A percentile compares a stretch with the other conserved stretches of the same genome.
These are phyloP conservation scores for Candida insectalens DNA, from an alignment of 805 yeast genomes.

Conservation along the genomic window DNA sequence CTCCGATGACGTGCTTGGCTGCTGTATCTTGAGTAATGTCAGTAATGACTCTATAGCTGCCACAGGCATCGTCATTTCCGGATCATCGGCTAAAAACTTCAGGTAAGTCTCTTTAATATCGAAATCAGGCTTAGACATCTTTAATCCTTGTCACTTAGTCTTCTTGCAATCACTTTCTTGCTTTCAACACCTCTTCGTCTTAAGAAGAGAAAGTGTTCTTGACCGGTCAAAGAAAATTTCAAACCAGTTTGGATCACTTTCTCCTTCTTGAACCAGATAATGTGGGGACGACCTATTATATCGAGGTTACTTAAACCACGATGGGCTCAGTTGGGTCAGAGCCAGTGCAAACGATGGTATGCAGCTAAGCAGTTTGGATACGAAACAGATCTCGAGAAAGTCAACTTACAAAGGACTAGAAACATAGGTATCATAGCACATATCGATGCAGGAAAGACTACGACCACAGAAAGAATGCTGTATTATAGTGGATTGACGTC, in stretches of 20 bases:
- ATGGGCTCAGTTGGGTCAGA: too few species aligned
- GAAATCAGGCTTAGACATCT: slow-evolving; percentile 38
- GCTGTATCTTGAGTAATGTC: slow-evolving; percentile 67
- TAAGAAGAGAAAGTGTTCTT: too few species aligned
- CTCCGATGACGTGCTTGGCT: slow-evolving; percentile 91
- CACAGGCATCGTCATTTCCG: slow-evolving; percentile 98
- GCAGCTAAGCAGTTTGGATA: slow-evolving; percentile 4
- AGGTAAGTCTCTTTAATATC: slow-evolving; percentile 79
- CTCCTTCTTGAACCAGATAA: too few species aligned
- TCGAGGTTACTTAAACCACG: too few species aligned
- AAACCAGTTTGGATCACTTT: too few species aligned
- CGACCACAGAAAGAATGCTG: slow-evolving; percentile 95
- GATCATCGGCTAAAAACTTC: slow-evolving; percentile 73
- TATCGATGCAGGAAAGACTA: slow-evolving; percentile 97
- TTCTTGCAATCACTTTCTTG: too few species aligned
- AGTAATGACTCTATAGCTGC: slow-evolving; percentile 96
- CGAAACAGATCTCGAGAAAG: slow-evolving; percentile 12
- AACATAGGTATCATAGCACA: slow-evolving; percentile 98
- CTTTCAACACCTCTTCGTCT: too few species aligned
- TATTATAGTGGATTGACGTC: slow-evolving; percentile 75
- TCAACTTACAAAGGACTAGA: slow-evolving; percentile 36
- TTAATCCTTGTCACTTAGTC: too few species aligned
- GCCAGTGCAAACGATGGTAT: too few species aligned
- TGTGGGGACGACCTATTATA: too few species aligned
- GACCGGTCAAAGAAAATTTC: too few species aligned